phyloP scores from a whole-genome alignment of 768 basidiomycete species.

The Exidia glandulosa region DNA sequence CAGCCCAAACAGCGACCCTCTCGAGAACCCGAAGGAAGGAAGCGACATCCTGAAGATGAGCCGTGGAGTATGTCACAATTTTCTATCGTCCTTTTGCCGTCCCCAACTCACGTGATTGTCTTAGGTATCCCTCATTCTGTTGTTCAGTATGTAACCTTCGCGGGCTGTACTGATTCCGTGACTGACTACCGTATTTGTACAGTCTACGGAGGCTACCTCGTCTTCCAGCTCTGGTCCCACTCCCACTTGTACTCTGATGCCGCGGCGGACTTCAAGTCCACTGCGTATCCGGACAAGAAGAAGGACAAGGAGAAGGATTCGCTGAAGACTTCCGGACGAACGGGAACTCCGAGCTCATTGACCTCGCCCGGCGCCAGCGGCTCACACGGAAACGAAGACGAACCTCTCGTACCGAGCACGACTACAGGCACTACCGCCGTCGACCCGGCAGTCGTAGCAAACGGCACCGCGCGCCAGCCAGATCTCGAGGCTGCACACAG shows the following conservation, averaged over 20 bases:
- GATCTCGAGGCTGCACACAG: background rate
- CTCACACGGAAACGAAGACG: too few species aligned
- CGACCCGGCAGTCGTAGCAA: background rate
- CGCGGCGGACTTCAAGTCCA: constrained; percentile 12
- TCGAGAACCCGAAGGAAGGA: constrained; percentile 25
- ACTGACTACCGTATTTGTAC: too few species aligned
- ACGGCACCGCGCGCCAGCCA: background rate
- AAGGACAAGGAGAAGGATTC: background rate
- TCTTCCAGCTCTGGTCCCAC: constrained; percentile 73
- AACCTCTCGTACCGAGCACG: background rate
- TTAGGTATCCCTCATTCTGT: too few species aligned
- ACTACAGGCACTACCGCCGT: background rate
- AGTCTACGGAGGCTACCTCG: constrained; percentile 67
- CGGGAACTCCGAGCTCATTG: too few species aligned
- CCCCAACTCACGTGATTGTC: too few species aligned
- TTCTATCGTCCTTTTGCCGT: too few species aligned
- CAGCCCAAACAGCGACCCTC: constrained; percentile 9
- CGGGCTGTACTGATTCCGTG: background rate
- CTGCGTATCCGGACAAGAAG: constrained; percentile 10
- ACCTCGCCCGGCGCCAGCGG: too few species aligned
- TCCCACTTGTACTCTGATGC: constrained; percentile 47
- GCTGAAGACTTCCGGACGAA: background rate
- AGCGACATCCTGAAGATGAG: constrained; percentile 56
- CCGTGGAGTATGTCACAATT: constrained; percentile 62
- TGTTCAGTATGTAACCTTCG: too few species aligned